Conservation (phyloP, 2,329 filamentous ascomycete genomes). For the Penicillium sp. region DNA sequence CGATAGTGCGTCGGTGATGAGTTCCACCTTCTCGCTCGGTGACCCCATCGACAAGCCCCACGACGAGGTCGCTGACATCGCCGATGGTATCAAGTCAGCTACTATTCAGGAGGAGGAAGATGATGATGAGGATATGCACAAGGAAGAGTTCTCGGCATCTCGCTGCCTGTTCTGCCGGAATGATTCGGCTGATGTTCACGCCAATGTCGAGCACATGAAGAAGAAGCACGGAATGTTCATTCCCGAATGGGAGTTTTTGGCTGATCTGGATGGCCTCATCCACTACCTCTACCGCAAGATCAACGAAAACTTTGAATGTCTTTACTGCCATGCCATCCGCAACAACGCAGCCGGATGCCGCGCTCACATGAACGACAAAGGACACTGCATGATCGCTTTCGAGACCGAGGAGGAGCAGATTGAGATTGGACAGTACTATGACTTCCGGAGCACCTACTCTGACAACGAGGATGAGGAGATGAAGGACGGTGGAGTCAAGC, state of each 20-base stretch:
- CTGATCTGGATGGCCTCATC: slow-evolving; percentile 75
- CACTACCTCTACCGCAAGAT: slow-evolving; percentile 74
- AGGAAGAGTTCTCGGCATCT: slow-evolving; percentile 46
- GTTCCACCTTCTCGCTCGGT: slow-evolving; percentile 85
- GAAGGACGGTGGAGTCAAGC: slow-evolving; percentile 59
- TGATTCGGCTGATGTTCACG: slow-evolving; percentile 65
- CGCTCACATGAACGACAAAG: slow-evolving; percentile 95
- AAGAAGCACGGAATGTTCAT: slow-evolving; percentile 93
- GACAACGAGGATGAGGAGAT: slow-evolving; percentile 66
- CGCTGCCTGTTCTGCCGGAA: slow-evolving; percentile 90
- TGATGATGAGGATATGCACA: slow-evolving; percentile 42
- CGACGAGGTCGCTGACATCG: slow-evolving; percentile 69
- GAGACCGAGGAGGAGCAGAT: slow-evolving; percentile 83
- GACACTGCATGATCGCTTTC: slow-evolving; percentile 95
- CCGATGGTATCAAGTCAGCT: slow-evolving; percentile 69
- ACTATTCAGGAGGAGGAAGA: slow-evolving; percentile 50
- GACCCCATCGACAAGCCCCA: slow-evolving; percentile 60
- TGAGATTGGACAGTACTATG: slow-evolving; percentile 93
- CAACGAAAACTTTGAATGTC: slow-evolving; percentile 71
- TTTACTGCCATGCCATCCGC: slow-evolving; percentile 81
- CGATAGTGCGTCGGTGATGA: slow-evolving; percentile 72
- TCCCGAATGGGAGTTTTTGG: slow-evolving; percentile 78
- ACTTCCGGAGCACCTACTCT: slow-evolving; percentile 92
- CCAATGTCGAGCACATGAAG: slow-evolving; percentile 85
- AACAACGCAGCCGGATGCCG: slow-evolving; percentile 74